Base-by-base conservation (phyloP, 148 eudicot species). In the Talinum fruticosum region DNA sequence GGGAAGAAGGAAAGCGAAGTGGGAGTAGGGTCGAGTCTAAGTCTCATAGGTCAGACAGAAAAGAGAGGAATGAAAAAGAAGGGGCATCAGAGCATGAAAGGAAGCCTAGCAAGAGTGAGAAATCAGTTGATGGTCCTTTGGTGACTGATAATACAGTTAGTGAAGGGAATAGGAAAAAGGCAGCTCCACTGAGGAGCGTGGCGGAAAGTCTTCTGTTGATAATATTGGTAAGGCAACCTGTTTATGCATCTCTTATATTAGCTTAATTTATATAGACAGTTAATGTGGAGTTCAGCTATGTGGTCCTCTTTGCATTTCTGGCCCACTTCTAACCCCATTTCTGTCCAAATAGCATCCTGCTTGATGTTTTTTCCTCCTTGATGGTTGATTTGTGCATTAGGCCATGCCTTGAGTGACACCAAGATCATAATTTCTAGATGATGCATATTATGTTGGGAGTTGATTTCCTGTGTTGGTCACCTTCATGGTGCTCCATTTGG, bases 21-120 rank as follows among this genome's bases (percentile, higher is more conserved):
- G 84, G 82, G 59, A 77, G 89, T 75, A 86, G 83, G 75, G 79
- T 75, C 45, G 99, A 95, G 21, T 75, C 84, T 2, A 95, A 86
- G 87, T 80, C 91, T 73, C 81, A 92, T 74, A 87, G 89, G 86
- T 86, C 88, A 38, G 99, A 93, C 35, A 89, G 88, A 83, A 92
- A 87, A 79, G 98, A 94, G 79, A 84, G 81, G 64, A 79, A 84
- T 83, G 97, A 90, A n/a, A n/a, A 88, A 81, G 95, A 92, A 10
- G 86, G 84, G 49, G 86, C 79, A 1, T 74, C 71, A 13, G 94
- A 92, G 72, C 86, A 82, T 62, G 95, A 86, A 45, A 91, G 83
- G 81, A 89, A 86, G 83, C 79, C 78, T 57, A 83, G 86, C 68
- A 78, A 74, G 15, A 75, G 81, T 71, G 87, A 85, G 64, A 85